These are phyloP conservation scores for Yamadazyma jaroonii DNA, from an alignment of 1,139 yeast species.

Conservation along the genomic window DNA sequence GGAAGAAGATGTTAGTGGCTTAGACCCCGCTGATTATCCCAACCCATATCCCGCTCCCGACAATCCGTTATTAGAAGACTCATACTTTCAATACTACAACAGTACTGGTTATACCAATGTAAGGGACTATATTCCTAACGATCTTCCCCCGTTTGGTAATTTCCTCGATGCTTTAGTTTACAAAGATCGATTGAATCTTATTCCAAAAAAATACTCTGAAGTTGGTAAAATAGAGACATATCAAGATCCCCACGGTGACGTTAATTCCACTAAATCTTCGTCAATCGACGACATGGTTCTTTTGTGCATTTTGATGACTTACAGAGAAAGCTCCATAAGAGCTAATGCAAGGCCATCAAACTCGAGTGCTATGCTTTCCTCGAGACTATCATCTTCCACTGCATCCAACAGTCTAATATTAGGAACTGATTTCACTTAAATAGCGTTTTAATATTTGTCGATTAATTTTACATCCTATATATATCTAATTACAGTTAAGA, in stretches of 20 bases:
- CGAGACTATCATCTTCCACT: slow-evolving; percentile 5
- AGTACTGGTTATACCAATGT: slow-evolving; percentile 9
- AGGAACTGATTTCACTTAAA: too few relatives aligned
- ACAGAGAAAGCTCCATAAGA: slow-evolving; percentile 33
- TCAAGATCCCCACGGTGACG: slow-evolving; percentile 18
- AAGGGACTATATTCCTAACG: slow-evolving; percentile 25
- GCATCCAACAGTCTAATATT: too few relatives aligned
- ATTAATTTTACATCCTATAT: background rate
- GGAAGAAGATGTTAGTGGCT: slow-evolving; percentile 6
- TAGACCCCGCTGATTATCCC: slow-evolving; percentile 16
- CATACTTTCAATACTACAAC: slow-evolving; percentile 6
- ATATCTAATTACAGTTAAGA: slow-evolving; percentile 3
- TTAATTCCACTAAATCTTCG: slow-evolving; percentile 31
- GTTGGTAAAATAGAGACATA: slow-evolving; percentile 35
- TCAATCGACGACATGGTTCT: slow-evolving; percentile 34
- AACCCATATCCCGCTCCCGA: slow-evolving; percentile 32
- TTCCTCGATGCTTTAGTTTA: slow-evolving; percentile 31
- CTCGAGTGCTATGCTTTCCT: slow-evolving; percentile 10
- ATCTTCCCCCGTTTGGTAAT: slow-evolving; percentile 42
- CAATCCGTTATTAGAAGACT: slow-evolving; percentile 20
- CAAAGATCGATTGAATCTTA: slow-evolving; percentile 13
- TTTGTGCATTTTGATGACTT: slow-evolving; percentile 26
- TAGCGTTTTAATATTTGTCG: too few relatives aligned
- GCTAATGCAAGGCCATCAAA: slow-evolving; percentile 19
- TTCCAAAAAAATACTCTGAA: slow-evolving; percentile 37